phyloP scores from a whole-genome alignment of 2,329 filamentous ascomycete genomes.

The Pezicula carpinea region DNA sequence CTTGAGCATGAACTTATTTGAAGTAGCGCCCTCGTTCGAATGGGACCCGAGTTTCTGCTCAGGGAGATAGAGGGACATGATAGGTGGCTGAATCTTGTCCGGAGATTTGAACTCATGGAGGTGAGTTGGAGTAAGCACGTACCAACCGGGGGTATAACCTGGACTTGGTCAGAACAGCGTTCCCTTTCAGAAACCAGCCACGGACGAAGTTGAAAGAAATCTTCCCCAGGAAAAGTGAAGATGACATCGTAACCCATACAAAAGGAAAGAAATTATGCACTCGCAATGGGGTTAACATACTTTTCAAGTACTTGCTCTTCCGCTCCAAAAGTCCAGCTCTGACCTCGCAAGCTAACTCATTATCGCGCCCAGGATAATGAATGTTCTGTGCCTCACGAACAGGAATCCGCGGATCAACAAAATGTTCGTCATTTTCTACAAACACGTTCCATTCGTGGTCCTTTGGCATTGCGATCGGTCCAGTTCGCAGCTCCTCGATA shows the following conservation, averaged over 20 bases:
- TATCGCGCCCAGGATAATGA: conserved; percentile 86
- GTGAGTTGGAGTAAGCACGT: conserved; percentile 88
- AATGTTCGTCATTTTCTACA: conserved; percentile 74
- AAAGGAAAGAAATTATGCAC: no score
- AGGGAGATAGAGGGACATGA: conserved; percentile 93
- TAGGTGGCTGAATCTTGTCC: conserved; percentile 82
- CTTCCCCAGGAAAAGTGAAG: no score
- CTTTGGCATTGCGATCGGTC: conserved; percentile 88
- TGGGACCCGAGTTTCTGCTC: conserved; percentile 95
- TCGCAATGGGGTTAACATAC: conserved; percentile 63
- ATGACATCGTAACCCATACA: no score
- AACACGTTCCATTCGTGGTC: conserved; percentile 85
- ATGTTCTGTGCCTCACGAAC: conserved; percentile 77
- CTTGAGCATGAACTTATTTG: conserved; percentile 97
- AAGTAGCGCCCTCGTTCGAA: conserved; percentile 75
- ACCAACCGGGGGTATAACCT: conserved; percentile 61
- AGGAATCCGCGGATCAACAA: conserved; percentile 80
- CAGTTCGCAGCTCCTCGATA: conserved; percentile 75
- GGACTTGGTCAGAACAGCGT: no score
- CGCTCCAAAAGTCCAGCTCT: conserved; percentile 88
- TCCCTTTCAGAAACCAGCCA: no score
- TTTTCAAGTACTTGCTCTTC: conserved; percentile 98
- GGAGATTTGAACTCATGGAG: conserved; percentile 99
- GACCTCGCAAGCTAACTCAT: conserved; percentile 74
- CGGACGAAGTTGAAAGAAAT: no score